Evolutionary conservation across 768 basidiomycete genomes (phyloP).

Genomic region (Pleurotus giganteus): DNA sequence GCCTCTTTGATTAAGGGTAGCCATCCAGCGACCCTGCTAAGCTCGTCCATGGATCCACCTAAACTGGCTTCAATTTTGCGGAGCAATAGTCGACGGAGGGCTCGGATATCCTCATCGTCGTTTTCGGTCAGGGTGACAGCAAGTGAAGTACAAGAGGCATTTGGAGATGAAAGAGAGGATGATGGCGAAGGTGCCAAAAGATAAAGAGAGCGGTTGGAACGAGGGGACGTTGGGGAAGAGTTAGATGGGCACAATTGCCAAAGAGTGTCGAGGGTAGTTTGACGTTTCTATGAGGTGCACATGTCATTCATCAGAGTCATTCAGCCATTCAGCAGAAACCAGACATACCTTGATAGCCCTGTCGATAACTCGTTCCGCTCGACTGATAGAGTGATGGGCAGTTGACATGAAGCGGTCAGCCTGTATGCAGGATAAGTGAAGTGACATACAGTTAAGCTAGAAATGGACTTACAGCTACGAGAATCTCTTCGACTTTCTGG

Average conservation of each 20-base stretch:
- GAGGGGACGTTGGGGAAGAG: slow-evolving; percentile 18
- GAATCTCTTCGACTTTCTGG: slow-evolving; percentile 47
- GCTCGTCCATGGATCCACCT: slow-evolving; percentile 57
- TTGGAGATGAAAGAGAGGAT: slow-evolving; percentile 40
- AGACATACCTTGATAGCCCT: slow-evolving; percentile 51
- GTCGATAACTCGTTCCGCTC: slow-evolving; percentile 55
- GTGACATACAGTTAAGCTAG: slow-evolving; percentile 1
- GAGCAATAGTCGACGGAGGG: slow-evolving; percentile 59
- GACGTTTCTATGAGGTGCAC: slow-evolving; percentile 43
- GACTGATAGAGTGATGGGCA: slow-evolving; percentile 53
- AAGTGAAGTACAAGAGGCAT: slow-evolving; percentile 45
- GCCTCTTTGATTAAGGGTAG: slow-evolving; percentile 64
- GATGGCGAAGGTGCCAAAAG: slow-evolving; percentile 24
- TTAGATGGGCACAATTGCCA: slow-evolving; percentile 24
- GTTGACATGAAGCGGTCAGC: slow-evolving; percentile 55
- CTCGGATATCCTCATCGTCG: slow-evolving; percentile 63
- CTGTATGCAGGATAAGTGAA: slow-evolving; percentile 26
- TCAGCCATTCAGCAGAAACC: neutral
- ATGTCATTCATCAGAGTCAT: no score
- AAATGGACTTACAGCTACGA: slow-evolving; percentile 45
- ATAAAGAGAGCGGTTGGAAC: slow-evolving; percentile 18
- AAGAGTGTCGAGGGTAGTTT: slow-evolving; percentile 42
- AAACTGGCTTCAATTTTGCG: slow-evolving; percentile 62
- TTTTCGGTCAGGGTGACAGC: slow-evolving; percentile 48
- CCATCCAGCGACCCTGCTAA: slow-evolving; percentile 60